Base-by-base conservation (phyloP, 2,329 filamentous ascomycete genomes). In the Hypocreales sp. region DNA sequence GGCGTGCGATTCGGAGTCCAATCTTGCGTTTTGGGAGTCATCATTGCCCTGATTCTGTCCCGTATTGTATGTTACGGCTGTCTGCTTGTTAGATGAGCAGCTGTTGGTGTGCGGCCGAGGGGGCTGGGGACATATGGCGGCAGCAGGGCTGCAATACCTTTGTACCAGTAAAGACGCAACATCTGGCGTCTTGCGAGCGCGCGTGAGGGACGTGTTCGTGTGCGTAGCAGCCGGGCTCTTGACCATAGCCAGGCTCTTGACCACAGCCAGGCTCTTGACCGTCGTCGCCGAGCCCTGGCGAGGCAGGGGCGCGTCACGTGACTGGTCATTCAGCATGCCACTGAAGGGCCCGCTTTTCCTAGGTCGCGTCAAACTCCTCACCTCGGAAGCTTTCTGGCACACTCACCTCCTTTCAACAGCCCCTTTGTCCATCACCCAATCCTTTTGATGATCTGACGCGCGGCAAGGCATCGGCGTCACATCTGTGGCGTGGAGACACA, bases 311-410 rank as follows among this genome's bases (percentile, higher is more conserved):
- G n/a, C n/a, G n/a, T n/a, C n/a, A n/a, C n/a, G n/a, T n/a, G n/a
- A n/a, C n/a, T n/a, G n/a, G n/a, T n/a, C n/a, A n/a, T n/a, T n/a
- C n/a, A n/a, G n/a, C n/a, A n/a, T n/a, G n/a, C n/a, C n/a, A n/a
- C n/a, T n/a, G n/a, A n/a, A n/a, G n/a, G 27, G 10, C 27, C 38
- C 38, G 37, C 36, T 40, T 37, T 38, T 38, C 24, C 26, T 28
- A 26, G 14, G 21, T 22, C 35, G 33, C 33, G 31, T 38, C 38
- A 40, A 41, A 39, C 36, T 40, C 36, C 37, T 39, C 37, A 35
- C 31, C 29, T 14, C 22, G 15, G 27, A 32, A 31, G 25, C 20
- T 12, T 29, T 29, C 14, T 22, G 11, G n/a, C n/a, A n/a, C n/a
- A n/a, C n/a, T n/a, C n/a, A 16, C 11, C 12, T 17, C 8, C 8